Base-by-base conservation (phyloP, 306 rosid genomes). In the Calophaca sinica region DNA sequence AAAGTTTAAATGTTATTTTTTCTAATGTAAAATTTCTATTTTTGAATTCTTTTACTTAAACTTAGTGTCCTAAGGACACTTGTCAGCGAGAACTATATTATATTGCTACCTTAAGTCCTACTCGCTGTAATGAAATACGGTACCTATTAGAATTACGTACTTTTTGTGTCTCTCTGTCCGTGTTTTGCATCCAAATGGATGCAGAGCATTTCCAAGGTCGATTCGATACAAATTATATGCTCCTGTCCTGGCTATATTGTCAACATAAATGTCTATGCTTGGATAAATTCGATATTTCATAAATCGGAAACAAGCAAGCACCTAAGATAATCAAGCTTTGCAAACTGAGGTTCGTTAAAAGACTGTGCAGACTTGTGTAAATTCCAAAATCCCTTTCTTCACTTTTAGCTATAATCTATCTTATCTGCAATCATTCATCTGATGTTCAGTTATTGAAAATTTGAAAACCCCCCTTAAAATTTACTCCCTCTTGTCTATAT, bases 131-230 rank as follows among this genome's bases (percentile, higher is more conserved):
- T 45, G 9, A 65, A 55, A 79, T 72, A 38, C 12, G 14, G 13
- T 36, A 7, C 46, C 28, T 31, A 29, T 61, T 44, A 61, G 49
- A 51, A 2, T 29, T 9, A 44, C 68, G 28, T 63, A 28, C 70
- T 9, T 62, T 61, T 41, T 63, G 35, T 38, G 31, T 41, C 35
- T 28, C 38, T 55, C 38, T n/a, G 15, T 53, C 33, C 15, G 41
- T 65, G 70, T 65, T 28, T 44, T 36, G 32, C 48, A 62, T 39
- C 20, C 57, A 70, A 61, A 53, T 39, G 77, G 60, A 78, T 62
- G 77, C 39, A 51, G 33, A n/a, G 28, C 61, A 26, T 55, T 72
- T 15, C 13, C 26, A 10, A 60, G 61, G 14, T 9, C 54, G 9
- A 49, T 61, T 12, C 14, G 20, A 12, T 49, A 15, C 61, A 33